Base-by-base conservation (phyloP, 176 grass and related monocot genomes). In the Oryza glumipatula region DNA sequence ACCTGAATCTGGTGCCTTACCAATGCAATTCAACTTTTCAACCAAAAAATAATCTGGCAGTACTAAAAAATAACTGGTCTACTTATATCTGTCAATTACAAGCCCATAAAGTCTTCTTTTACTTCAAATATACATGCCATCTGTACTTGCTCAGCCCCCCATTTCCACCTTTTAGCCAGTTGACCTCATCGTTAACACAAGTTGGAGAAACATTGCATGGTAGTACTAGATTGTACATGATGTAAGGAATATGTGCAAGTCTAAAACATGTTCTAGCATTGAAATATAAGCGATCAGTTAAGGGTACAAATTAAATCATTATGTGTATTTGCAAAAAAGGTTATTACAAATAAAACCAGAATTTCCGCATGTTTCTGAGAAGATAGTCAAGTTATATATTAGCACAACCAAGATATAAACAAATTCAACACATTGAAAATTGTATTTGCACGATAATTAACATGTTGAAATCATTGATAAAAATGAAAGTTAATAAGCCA, bases 51-150 rank as follows among this genome's bases (percentile, higher is more conserved):
- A 44, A 44, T 44, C 43, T 44, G 72, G 33, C 44, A 80, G n/a
- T n/a, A 21, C 52, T 56, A 21, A n/a, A 58, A 58, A 58, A n/a
- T 10, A 39, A 23, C 9, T 63, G 8, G 24, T 58, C 8, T 36
- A 69, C 16, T 76, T 82, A 68, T 63, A 70, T 87, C 0, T 85
- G 23, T 4, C 49, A 61, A 17, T 36, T 22, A 72, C 13, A 82
- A 45, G 67, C 30, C 11, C 10, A 11, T 4, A 70, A 30, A n/a
- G 15, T 61, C 4, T 33, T 60, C 17, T 47, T 76, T 87, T 81
- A 45, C 63, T 68, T 61, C 19, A 58, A 58, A 58, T 9, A 76
- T 44, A 32, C 30, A 74, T 21, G 23, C 38, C 61, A 60, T 14
- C n/a, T 76, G 23, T 58, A 35, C 36, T 26, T 47, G 1, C 65